Evolutionary conservation across 2,329 filamentous ascomycete species (phyloP), one percentile per base, ranked within the genome.

Genomic region (Curvularia lunata): DNA sequence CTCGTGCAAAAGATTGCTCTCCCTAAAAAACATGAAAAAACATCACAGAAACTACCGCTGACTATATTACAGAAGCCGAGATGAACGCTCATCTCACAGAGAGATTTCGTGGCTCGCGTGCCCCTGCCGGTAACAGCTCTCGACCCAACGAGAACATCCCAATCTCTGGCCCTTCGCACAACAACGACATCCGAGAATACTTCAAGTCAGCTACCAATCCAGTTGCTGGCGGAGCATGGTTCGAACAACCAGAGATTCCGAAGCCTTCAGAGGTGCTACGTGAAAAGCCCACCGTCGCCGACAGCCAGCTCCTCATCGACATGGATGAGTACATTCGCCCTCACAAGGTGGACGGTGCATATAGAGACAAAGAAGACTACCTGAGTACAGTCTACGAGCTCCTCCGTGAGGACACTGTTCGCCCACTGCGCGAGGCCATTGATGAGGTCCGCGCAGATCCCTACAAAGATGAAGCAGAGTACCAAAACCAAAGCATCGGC

Each of bases 381-480:
- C 79, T 97, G 0, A 80, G 85, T 30, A 84, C 86, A 0, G 91
- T 96, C 48, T 96, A 95, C 70, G 81, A 86, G 3, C 83, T 97
- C 1, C 81, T 92, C 7, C 84, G 92, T 2, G 90, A 92, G 68
- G 92, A 97, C 70, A 85, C 87, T 0, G 80, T 91, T 3, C 84
- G 89, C 12, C 84, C 88, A 1, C 80, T 97, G 0, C 84, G 92
- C 6, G 83, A 86, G 60, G 87, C 90, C 0, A 83, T 96, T 1
- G 77, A 79, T 0, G 76, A 81, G 12, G 57, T 69, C 41, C 67
- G 67, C 6, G 50, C 56, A 8, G 52, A 60, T 4, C 62, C 67
- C 2, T 68, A 54, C 54, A 63, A 63, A 18, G 74, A 74, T 12
- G 92, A 96, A 56, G 81, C 81, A 0, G 83, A 73, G 9, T 77